Evolutionary conservation across 1,139 yeast species (phyloP).

Genomic region (Debaryomyces robertsiae): DNA sequence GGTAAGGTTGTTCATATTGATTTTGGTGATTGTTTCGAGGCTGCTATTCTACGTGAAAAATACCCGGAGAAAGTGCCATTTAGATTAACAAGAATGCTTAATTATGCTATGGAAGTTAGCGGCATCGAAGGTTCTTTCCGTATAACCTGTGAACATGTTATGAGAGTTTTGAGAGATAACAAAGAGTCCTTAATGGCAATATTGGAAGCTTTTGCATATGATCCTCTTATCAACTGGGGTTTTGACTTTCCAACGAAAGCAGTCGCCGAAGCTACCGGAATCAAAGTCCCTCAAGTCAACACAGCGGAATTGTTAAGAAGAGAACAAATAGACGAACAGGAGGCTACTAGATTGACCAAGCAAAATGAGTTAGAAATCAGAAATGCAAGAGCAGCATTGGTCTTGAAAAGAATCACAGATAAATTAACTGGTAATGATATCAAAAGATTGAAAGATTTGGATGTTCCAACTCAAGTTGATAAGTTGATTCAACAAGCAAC

Average conservation of each 20-base stretch:
- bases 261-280: conserved; percentile 72
- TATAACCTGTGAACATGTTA: conserved; percentile 95
- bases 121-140: conserved; percentile 98
- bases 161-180: conserved; percentile 90
- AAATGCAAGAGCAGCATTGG: conserved; percentile 90
- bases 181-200: conserved; percentile 98
- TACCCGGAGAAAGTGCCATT: conserved; percentile 99
- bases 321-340: conserved; percentile 77
- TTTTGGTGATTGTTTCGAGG: conserved; percentile 99
- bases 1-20: conserved; percentile 97
- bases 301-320: conserved; percentile 68
- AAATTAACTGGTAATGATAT: conserved; percentile 95
- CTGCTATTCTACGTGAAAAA: conserved; percentile 93
- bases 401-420: conserved; percentile 85
- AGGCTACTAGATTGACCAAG: conserved; percentile 67
- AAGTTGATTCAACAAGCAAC: conserved; percentile 95
- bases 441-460: conserved; percentile 66
- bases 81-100: conserved; percentile 93
- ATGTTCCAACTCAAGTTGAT: conserved; percentile 90
- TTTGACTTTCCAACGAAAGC: conserved; percentile 87
- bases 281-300: conserved; percentile 63
- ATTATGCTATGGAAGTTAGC: conserved; percentile 98
- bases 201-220: conserved; percentile 97
- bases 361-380: conserved; percentile 81
- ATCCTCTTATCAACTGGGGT: conserved; percentile 98